A percentile compares a stretch with the other conserved stretches of the same genome.
phyloP scores from a whole-genome alignment of 177 flowering plant genomes.

The Vitis hybrid region DNA sequence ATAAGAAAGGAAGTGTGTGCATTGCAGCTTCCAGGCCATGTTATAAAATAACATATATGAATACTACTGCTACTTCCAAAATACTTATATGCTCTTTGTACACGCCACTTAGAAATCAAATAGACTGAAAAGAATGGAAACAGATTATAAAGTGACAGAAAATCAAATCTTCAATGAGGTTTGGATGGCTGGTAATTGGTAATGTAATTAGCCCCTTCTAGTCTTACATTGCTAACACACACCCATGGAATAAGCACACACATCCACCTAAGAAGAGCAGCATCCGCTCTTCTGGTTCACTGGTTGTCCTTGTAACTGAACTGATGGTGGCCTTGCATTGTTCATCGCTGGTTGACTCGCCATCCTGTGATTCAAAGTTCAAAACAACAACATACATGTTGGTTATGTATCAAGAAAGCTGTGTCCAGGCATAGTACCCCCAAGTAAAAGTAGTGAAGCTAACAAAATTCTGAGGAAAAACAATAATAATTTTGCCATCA shows the following conservation, averaged over 20 bases:
- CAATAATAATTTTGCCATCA: too few species aligned
- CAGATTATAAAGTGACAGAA: conserved; percentile 4
- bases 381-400: neutral
- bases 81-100: conserved; percentile 14
- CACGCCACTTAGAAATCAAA: conserved; percentile 11
- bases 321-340: conserved; percentile 40
- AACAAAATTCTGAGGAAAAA: neutral
- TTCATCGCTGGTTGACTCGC: conserved; percentile 39
- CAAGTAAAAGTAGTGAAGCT: neutral
- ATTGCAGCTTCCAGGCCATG: too few species aligned
- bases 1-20: too few species aligned
- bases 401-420: too few species aligned
- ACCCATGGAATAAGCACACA: neutral
- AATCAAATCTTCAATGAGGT: conserved; percentile 1
- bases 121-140: conserved; percentile 9
- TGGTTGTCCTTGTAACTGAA: conserved; percentile 43
- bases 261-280: conserved; percentile 32
- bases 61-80: too few species aligned
- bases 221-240: neutral
- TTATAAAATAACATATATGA: too few species aligned
- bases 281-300: conserved; percentile 43
- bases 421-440: neutral
- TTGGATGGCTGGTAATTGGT: neutral
- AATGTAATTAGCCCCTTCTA: neutral
- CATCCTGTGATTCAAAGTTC: conserved; percentile 26